Evolutionary conservation across 2,329 filamentous ascomycete genomes (phyloP), one percentile per base, ranked within the genome.

Genomic region (Fusarium pseudoanthophilum): DNA sequence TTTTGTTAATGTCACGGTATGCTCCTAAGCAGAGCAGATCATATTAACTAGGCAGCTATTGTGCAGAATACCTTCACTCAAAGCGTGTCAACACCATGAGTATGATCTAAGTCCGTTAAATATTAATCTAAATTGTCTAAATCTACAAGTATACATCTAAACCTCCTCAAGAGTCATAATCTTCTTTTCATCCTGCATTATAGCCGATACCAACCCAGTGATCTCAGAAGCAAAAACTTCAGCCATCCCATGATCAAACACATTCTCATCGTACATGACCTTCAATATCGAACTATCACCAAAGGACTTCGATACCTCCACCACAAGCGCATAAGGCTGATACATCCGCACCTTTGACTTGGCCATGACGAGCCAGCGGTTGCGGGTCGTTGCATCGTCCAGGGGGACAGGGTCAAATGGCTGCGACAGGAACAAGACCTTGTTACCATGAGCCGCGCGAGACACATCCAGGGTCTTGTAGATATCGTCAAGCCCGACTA

Each of bases 311-410:
- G 46, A 60, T 11, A 60, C 58, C 24, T 55, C 58, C 1, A 55
- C n/a, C 0, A 60, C 58, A 15, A 60, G 37, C 9, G 37, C 58
- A 24, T 60, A 60, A 4, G 58, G 58, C n/a, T 60, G 58, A 15
- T 60, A 60, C 46, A 60, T 60, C 4, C 37, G 48, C 3, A 53
- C 58, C 46, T 26, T 60, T 10, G 46, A 60, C 37, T 60, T 53
- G 6, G 46, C 46, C 58, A 60, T 60, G 6, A 60, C 46, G 1
- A 60, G 36, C 58, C 58, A 60, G 2, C 46, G 28, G 7, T 43
- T 34, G 7, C 37, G 58, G 1, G n/a, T 42, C 2, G 48, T 53
- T 13, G 18, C 28, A 16, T 60, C 36, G 15, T 60, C 58, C n/a
- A 40, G 14, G 10, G 45, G 34, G 21, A 60, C 58, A 6, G 58